Percentiles rank a stretch among this genome's conserved stretches.
Conservation (phyloP, 208 protist genomes). For the Acanthamoeba triangularis region DNA sequence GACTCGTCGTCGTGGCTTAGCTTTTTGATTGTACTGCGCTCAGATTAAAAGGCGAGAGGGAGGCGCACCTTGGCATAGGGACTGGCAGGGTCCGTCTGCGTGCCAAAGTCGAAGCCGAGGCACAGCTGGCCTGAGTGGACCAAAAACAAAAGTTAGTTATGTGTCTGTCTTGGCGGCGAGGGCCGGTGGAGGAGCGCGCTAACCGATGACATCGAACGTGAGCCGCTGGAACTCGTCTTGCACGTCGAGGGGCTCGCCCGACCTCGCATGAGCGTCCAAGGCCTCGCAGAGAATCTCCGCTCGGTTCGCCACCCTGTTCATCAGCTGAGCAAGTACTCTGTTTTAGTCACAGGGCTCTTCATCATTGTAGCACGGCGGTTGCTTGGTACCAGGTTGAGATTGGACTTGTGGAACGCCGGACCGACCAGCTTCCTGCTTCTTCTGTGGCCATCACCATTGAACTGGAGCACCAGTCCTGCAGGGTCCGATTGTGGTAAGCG, state of each 20-base stretch:
- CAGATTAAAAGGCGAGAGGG: no score
- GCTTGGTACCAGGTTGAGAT: neutral
- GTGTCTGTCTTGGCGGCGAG: no score
- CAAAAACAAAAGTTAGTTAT: neutral
- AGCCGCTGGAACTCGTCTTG: slow-evolving; percentile 49
- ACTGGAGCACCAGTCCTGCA: slow-evolving; percentile 6
- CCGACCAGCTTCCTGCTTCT: slow-evolving; percentile 31
- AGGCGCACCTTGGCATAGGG: neutral
- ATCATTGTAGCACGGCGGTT: no score
- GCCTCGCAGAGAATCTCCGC: neutral
- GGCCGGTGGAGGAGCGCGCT: no score
- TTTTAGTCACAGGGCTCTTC: no score
- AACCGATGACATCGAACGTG: slow-evolving; percentile 47
- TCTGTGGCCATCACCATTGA: slow-evolving; percentile 26
- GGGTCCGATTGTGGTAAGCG: neutral
- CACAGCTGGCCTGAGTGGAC: slow-evolving; percentile 4
- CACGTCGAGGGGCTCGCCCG: slow-evolving; percentile 26
- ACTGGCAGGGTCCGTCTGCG: slow-evolving; percentile 28
- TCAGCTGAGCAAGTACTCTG: no score
- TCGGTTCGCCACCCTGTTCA: neutral
- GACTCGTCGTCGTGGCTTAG: no score
- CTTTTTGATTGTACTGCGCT: neutral
- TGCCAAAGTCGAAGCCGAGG: slow-evolving; percentile 50
- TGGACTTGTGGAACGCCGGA: slow-evolving; percentile 10
- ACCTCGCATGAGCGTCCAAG: neutral